Base-by-base conservation (phyloP, 306 rosid genomes). In the Erythrophleum fordii region DNA sequence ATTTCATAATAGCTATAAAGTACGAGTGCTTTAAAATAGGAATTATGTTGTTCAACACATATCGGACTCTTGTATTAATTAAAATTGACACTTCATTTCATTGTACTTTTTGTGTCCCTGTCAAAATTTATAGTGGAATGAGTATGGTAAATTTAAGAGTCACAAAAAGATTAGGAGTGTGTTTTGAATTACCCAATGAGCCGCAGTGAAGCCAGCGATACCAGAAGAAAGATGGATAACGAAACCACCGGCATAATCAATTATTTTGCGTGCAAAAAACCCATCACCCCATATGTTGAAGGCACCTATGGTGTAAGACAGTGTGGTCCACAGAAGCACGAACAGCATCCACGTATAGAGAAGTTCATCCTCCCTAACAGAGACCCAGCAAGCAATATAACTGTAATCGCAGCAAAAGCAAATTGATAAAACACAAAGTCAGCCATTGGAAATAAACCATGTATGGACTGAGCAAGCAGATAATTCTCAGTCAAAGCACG, bases 221-320 rank as follows among this genome's bases (percentile, higher is more conserved):
- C 95, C 97, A 37, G 96, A 91, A 59, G 96, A 93, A 13, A 93
- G 88, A 85, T 91, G 96, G 83, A 93, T 89, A 7, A 91, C 96
- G 73, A 78, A 89, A 0, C 97, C 95, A 37, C 97, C 92, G 5
- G 95, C 95, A 59, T 91, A 89, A 75, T 92, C 93, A 41, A 92
- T 91, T 3, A 88, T 76, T 60, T 58, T 20, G 0, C 14, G 5
- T 0, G 64, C 22, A 46, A 88, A 86, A 74, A 91, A 91, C 18
- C 96, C 92, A 55, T 46, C 0, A 8, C 83, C 90, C 97, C 97
- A 93, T 22, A 89, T 87, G 42, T 75, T 86, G 64, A 88, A 91
- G 4, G 97, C 97, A 22, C 96, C 97, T 58, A 88, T 75, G 0
- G 91, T 86, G 78, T 91, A 88, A 77, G 87, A 86, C 5, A 92